Percentiles rank a stretch among this genome's conserved stretches.
Evolutionary conservation across 768 basidiomycete species (phyloP).

Genomic region (Lactifluus pinguis): DNA sequence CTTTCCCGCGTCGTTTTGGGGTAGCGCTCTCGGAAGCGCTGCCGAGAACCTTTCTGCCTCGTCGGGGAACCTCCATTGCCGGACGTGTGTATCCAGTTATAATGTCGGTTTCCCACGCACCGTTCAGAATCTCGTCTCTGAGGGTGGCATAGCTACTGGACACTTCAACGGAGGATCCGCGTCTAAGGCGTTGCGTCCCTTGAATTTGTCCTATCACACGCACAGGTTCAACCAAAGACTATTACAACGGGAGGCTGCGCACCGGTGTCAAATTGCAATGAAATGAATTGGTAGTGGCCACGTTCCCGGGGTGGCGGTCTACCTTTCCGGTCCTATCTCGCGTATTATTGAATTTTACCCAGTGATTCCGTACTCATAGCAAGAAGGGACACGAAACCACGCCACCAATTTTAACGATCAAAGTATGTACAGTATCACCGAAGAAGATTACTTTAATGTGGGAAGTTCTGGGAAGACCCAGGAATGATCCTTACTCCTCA

Average conservation of each 20-base stretch:
- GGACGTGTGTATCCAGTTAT: neutral
- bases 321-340: neutral
- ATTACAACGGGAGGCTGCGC: neutral
- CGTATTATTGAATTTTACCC: neutral
- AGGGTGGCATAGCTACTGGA: neutral
- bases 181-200: neutral
- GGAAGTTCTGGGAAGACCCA: neutral
- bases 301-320: neutral
- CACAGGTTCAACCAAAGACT: neutral
- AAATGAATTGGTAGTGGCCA: neutral
- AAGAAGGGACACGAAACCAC: neutral
- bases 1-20: slow-evolving; percentile 43
- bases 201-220: neutral
- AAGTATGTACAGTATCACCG: neutral
- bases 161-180: neutral
- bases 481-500: neutral
- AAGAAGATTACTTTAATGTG: neutral
- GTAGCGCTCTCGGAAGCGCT: slow-evolving; percentile 28
- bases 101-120: neutral
- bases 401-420: neutral
- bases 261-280: neutral
- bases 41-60: slow-evolving; percentile 30
- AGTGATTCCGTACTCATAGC: neutral
- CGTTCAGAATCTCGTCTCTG: neutral
- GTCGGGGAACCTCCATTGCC: slow-evolving; percentile 39